Evolutionary conservation across 352 stramenopile species (phyloP).

Genomic region (Pythium oligandrum): DNA sequence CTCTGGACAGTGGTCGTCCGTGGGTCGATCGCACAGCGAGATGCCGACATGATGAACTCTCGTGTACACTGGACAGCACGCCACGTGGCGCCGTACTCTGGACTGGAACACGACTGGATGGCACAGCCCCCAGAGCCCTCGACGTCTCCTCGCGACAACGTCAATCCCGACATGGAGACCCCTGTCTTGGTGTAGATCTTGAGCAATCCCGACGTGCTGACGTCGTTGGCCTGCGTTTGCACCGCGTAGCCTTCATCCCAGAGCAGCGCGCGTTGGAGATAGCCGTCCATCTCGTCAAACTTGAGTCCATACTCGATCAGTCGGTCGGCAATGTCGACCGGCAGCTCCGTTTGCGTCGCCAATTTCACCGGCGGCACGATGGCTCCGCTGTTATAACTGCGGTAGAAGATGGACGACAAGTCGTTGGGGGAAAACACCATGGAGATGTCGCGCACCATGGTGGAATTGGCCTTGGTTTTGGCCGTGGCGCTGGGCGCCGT

Average conservation of each 20-base stretch:
- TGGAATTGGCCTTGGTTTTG: neutral
- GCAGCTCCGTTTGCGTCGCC: slow-evolving; percentile 4
- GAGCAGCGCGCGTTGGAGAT: slow-evolving; percentile 43
- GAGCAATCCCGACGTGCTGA: slow-evolving; percentile 8
- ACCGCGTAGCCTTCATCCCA: slow-evolving; percentile 48
- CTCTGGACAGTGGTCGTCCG: neutral
- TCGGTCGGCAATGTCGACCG: slow-evolving; percentile 2
- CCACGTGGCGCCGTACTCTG: slow-evolving; percentile 12
- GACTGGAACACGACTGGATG: slow-evolving; percentile 15
- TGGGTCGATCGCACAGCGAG: slow-evolving; percentile 20
- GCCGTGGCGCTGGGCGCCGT: neutral
- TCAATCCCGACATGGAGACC: slow-evolving; percentile 16
- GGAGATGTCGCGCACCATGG: slow-evolving; percentile 3
- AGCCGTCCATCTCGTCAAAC: slow-evolving; percentile 22
- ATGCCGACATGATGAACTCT: slow-evolving; percentile 2
- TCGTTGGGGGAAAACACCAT: slow-evolving; percentile 14
- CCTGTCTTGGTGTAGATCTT: slow-evolving; percentile 20
- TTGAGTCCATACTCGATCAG: slow-evolving; percentile 9
- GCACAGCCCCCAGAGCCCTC: slow-evolving; percentile 15
- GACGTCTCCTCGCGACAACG: slow-evolving; percentile 15
- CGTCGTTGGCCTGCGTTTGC: too few relatives aligned
- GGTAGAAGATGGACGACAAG: slow-evolving; percentile 17
- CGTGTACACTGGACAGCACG: slow-evolving; percentile 12
- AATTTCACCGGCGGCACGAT: slow-evolving; percentile 20
- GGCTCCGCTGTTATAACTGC: slow-evolving; percentile 18